A percentile compares a stretch with the other conserved stretches of the same genome.
phyloP scores from a whole-genome alignment of 768 basidiomycete species.

The Sarcomyxa edulis region DNA sequence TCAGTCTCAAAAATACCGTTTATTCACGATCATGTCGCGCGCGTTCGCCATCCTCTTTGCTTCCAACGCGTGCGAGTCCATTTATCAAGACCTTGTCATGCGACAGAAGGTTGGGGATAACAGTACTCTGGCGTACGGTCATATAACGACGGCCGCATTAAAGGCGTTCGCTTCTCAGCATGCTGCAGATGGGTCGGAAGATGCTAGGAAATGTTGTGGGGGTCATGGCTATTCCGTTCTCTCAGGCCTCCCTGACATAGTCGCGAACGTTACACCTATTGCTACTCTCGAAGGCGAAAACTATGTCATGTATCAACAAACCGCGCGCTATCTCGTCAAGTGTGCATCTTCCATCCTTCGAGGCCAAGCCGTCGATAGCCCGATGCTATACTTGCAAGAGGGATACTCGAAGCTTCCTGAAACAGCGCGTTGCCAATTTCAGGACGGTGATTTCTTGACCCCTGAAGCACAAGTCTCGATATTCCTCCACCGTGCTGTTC shows the following conservation, averaged over 20 bases:
- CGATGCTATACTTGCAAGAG: slow-evolving; percentile 10
- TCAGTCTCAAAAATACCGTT: slow-evolving; percentile 21
- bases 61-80: no score
- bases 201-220: slow-evolving; percentile 20
- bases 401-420: no score
- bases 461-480: no score
- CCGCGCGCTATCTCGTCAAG: slow-evolving; percentile 20
- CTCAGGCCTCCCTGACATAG: slow-evolving; percentile 17
- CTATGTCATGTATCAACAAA: slow-evolving; percentile 22
- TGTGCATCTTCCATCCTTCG: slow-evolving; percentile 5
- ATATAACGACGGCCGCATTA: slow-evolving; percentile 13
- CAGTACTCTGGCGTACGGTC: no score
- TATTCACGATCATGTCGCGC: no score
- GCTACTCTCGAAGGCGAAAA: slow-evolving; percentile 21
- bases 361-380: slow-evolving; percentile 1
- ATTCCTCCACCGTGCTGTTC: no score
- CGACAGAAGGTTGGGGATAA: no score
- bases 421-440: no score
- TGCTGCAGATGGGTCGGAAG: slow-evolving; percentile 18
- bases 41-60: no score
- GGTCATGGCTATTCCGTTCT: slow-evolving; percentile 19
- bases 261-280: slow-evolving; percentile 12
- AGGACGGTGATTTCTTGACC: no score
- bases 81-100: no score
- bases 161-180: slow-evolving; percentile 18